Evolutionary conservation across 2,329 filamentous ascomycete genomes (phyloP), one percentile per base, ranked within the genome.

Genomic region (Xylaria sp.): DNA sequence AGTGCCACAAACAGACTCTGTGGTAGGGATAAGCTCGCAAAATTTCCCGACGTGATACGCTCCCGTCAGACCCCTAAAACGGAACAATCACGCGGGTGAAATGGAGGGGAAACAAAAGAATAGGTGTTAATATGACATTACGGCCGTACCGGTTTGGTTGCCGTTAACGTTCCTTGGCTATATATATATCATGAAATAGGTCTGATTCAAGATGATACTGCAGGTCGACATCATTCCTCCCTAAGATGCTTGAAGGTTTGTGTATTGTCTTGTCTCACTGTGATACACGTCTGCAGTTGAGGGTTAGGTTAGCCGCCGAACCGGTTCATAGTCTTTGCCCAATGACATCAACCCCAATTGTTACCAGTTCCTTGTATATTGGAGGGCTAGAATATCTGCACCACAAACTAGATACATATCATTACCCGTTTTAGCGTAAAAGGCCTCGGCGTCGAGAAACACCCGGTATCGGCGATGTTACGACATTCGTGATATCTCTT

Each of bases 11-110:
- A 12, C 8, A 18, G 3, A 50, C 23, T n/a, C 1, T 27, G 8
- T 32, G 5, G 35, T 37, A 25, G 51, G 42, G 37, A 57, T 63
- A 50, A 47, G 32, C 51, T 57, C 29, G 18, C 32, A 51, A 59
- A 5, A 42, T 44, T 51, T 23, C 21, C 23, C 55, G 55, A 32
- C 3, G 42, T 57, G 40, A 50, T n/a, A 57, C 51, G n/a, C 29
- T 40, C 51, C 44, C 21, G 13, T 25, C 6, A 35, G 16, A 18
- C 53, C 42, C 50, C 4, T 21, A 9, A 37, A 42, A 37, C 16
- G 10, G 25, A 42, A 48, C 21, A 57, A 40, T 42, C 35, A 51
- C 35, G 9, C 12, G 32, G 23, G 47, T 27, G 9, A 40, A 27
- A 40, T 32, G n/a, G 44, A 29, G 37, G 55, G 29, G 13, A 32